Conservation (phyloP, 2,329 filamentous ascomycete species). For the Ceratocystis variospora region DNA sequence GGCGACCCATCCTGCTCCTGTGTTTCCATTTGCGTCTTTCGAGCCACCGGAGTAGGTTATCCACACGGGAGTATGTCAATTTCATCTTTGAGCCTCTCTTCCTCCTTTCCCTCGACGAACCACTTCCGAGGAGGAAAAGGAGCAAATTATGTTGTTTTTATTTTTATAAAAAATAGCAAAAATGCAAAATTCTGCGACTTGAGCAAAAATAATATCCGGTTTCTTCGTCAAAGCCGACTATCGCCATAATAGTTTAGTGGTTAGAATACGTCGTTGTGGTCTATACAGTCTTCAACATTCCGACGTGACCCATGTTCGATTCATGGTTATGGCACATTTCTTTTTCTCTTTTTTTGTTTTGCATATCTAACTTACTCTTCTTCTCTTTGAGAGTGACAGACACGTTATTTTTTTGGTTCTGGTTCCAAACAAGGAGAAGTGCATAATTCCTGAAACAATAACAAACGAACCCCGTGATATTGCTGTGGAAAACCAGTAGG, state of each 20-base stretch:
- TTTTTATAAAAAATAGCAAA: no score
- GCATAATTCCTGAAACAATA: no score
- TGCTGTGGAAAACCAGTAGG: no score
- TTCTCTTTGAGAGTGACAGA: neutral
- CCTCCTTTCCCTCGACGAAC: no score
- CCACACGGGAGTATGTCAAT: no score
- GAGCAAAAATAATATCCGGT: no score
- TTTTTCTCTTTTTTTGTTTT: neutral
- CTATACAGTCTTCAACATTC: neutral
- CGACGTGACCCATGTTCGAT: slow-evolving; percentile 14
- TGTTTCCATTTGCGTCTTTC: neutral
- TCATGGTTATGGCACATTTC: slow-evolving; percentile 10
- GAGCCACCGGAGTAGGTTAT: neutral
- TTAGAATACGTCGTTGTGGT: slow-evolving; percentile 14
- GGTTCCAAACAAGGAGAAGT: neutral
- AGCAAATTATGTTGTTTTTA: no score
- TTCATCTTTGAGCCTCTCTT: no score
- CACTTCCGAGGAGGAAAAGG: no score
- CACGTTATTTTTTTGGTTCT: neutral
- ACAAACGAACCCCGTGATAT: no score
- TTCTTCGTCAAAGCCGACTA: no score
- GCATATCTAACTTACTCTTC: neutral
- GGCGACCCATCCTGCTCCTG: neutral
- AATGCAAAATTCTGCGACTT: no score
- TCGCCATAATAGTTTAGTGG: slow-evolving; percentile 14